Evolutionary conservation across 139 green algal genomes (phyloP), one percentile per base, ranked within the genome.

Genomic region (Tetradesmus obliquus): DNA sequence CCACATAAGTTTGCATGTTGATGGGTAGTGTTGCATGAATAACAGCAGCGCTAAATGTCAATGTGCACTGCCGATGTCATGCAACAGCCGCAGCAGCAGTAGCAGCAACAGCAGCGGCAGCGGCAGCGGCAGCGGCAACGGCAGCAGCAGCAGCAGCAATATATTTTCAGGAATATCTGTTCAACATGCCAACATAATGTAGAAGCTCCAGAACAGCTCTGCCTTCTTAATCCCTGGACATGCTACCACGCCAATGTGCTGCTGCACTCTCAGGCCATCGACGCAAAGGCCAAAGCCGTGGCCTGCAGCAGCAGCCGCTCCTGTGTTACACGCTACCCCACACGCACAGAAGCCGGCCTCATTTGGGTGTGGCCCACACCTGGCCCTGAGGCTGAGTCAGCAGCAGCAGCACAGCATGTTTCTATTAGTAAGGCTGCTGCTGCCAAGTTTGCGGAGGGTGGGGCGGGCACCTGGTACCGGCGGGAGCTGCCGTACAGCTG

Each of bases 291-390:
- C 7, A 69, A 84, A 19, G 80, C 69, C 5, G 24, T 51, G 0
- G 86, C 90, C 1, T 90, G 87, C 32, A 60, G 51, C 86, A 94
- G 91, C 89, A 82, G 54, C 1, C 74, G 92, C 6, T 79, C 87
- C 17, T 95, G 92, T 54, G 89, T 93, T 3, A 84, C 84, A 0
- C 0, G 51, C 19, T 94, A 81, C 79, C 93, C 93, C 8, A 72
- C 91, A 2, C 76, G 53, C 17, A 71, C 84, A 55, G 86, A 69
- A 7, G 55, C 20, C 0, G 86, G 86, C 12, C 71, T 90, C 20
- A 90, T 90, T 13, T 90, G 86, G 86, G 86, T 83, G 20, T 90
- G 71, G 71, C 86, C 86, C 6, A 57, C 86, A 22, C 7, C 71
- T 55, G 86, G 71, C 5, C 53, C 71, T 20, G 71, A 79, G 24